Evolutionary conservation across 2,329 filamentous ascomycete species (phyloP).

Genomic region (Claviceps sp.): DNA sequence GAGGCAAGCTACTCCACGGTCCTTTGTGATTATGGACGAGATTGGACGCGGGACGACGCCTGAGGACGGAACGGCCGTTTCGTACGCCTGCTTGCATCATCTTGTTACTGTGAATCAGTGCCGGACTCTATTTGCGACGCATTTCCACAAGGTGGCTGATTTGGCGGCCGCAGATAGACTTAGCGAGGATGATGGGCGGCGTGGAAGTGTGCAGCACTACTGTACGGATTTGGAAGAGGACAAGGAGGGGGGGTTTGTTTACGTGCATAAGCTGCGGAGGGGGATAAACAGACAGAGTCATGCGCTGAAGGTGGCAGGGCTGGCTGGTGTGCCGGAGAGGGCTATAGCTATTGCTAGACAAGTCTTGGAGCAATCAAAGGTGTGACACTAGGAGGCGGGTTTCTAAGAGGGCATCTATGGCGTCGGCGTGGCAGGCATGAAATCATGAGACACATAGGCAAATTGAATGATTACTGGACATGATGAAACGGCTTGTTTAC

Average conservation of each 20-base stretch:
- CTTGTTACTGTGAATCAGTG: constrained; percentile 65
- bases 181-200: constrained; percentile 14
- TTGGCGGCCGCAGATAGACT: constrained; percentile 46
- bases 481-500: background rate
- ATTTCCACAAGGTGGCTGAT: constrained; percentile 79
- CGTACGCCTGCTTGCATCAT: constrained; percentile 78
- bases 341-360: constrained; percentile 55
- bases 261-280: constrained; percentile 66
- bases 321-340: constrained; percentile 67
- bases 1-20: constrained; percentile 66
- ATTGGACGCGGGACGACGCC: constrained; percentile 90
- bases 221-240: constrained; percentile 84
- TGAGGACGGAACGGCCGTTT: constrained; percentile 79
- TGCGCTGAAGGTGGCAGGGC: constrained; percentile 81
- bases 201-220: constrained; percentile 51
- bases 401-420: background rate
- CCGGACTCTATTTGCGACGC: constrained; percentile 81
- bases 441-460: background rate
- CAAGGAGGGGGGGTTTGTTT: constrained; percentile 58
- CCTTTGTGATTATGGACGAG: constrained; percentile 97
- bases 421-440: background rate
- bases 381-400: background rate
- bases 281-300: constrained; percentile 82
- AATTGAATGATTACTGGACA: background rate
- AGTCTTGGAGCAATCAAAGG: constrained; percentile 29